Evolutionary conservation across 2,329 filamentous ascomycete genomes (phyloP), one percentile per base, ranked within the genome.

Genomic region (Aureobasidium sp.): DNA sequence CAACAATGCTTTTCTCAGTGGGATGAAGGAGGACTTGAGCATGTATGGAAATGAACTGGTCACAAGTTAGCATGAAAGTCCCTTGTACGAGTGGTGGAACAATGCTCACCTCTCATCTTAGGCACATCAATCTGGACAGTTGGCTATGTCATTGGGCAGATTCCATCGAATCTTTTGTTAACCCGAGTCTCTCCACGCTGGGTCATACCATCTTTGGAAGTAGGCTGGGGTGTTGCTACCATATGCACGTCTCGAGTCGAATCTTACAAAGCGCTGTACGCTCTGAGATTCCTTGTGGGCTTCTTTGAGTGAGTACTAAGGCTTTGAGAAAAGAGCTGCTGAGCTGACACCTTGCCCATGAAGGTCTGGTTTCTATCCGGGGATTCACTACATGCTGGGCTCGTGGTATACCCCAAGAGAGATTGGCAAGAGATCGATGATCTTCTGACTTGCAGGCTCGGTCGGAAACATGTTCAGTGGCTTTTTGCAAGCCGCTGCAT

Each of bases 391-490:
- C 63, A 80, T 85, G 62, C 75, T 85, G 0, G 82, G 83, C 1
- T 81, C 79, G 0, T 86, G 84, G 84, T 86, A 85, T 67, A 85
- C 79, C 0, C 77, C 79, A 55, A 74, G 76, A n/a, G 84, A 86
- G 69, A 78, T 86, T 0, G 84, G 82, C 3, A 86, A 86, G 68
- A 77, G 84, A 4, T 81, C 77, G 32, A 83, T 82, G 8, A 80
- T 87, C 58, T 86, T 86, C 69, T 85, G 82, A 1, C 79, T 81
- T 1, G 82, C 80, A 1, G 83, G 83, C 0, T 74, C 85, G 2
- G 82, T 81, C 0, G 84, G 83, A 0, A 84, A 80, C 0, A 82
- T 86, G 78, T 82, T 86, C 59, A 79, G 81, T 21, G 84, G 84
- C 1, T 84, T 85, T 69, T 80, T 87, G 61, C 83, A 86, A 68